These are phyloP conservation scores for Chimonanthus praecox DNA, from an alignment of 164 flowering plant genomes.

Conservation along the genomic window DNA sequence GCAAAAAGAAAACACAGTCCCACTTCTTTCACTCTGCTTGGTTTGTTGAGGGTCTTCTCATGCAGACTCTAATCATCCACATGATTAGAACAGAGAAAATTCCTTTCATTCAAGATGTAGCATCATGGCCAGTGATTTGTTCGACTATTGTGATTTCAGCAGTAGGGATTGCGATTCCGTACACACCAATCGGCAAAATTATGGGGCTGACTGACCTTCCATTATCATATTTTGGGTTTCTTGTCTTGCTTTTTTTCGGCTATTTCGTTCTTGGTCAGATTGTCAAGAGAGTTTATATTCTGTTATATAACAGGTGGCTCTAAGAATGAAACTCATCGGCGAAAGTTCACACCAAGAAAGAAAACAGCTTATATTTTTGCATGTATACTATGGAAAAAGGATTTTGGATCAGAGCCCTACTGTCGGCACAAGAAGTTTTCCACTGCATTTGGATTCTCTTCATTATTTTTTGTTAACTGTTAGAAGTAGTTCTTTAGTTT, in stretches of 20 bases:
- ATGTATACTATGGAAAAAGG: neutral
- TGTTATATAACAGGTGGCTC: slow-evolving; percentile 50
- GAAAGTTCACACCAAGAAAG: neutral
- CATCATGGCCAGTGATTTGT: slow-evolving; percentile 66
- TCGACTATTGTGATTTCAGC: slow-evolving; percentile 53
- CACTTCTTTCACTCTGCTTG: slow-evolving; percentile 48
- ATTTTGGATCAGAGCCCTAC: neutral
- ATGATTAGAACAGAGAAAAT: slow-evolving; percentile 69
- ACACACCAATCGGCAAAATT: slow-evolving; percentile 42
- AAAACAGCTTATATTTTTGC: neutral
- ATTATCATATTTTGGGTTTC: slow-evolving; percentile 56
- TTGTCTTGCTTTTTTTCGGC: slow-evolving; percentile 53
- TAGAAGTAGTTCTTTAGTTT: neutral
- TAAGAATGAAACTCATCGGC: slow-evolving; percentile 12
- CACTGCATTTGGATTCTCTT: neutral
- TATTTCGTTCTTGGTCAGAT: slow-evolving; percentile 58
- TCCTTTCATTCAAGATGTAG: slow-evolving; percentile 62
- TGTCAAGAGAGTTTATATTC: slow-evolving; percentile 56
- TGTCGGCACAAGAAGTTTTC: neutral
- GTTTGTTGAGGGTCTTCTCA: slow-evolving; percentile 69
- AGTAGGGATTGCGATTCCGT: slow-evolving; percentile 51
- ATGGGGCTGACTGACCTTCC: slow-evolving; percentile 47
- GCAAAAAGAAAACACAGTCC: neutral
- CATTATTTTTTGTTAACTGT: neutral
- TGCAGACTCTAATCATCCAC: slow-evolving; percentile 76